phyloP scores from a whole-genome alignment of 2,329 filamentous ascomycete genomes.

The Proliferodiscus dingleyae region DNA sequence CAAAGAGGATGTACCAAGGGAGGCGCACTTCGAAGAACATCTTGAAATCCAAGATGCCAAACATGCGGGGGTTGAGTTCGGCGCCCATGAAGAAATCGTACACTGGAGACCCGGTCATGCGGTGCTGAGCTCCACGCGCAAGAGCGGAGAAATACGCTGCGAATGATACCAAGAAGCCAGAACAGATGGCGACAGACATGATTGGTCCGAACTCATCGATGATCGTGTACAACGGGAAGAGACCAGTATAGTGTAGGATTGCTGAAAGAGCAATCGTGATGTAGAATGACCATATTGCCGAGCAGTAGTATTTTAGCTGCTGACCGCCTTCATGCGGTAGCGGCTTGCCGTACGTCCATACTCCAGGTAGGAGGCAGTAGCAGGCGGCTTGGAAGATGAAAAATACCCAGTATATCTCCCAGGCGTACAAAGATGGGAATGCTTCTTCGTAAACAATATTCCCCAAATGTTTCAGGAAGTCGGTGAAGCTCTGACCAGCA shows the following conservation, averaged over 20 bases:
- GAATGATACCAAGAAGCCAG: slow-evolving; percentile 77
- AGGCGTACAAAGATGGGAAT: slow-evolving; percentile 76
- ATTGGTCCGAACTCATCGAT: slow-evolving; percentile 94
- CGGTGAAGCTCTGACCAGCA: slow-evolving; percentile 58
- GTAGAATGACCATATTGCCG: slow-evolving; percentile 82
- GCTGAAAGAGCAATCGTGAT: slow-evolving; percentile 68
- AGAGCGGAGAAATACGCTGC: slow-evolving; percentile 84
- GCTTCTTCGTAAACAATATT: slow-evolving; percentile 76
- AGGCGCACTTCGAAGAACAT: slow-evolving; percentile 95
- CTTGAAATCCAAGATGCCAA: slow-evolving; percentile 81
- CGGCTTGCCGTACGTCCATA: slow-evolving; percentile 84
- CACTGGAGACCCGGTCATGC: slow-evolving; percentile 79
- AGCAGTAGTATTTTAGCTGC: slow-evolving; percentile 93
- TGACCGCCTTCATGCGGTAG: slow-evolving; percentile 76
- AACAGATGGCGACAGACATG: slow-evolving; percentile 87
- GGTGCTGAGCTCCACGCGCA: slow-evolving; percentile 74
- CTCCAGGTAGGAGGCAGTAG: slow-evolving; percentile 82
- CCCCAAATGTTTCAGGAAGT: slow-evolving; percentile 69
- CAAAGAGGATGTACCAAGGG: slow-evolving; percentile 86
- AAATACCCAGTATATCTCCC: slow-evolving; percentile 93
- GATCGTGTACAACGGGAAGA: slow-evolving; percentile 86
- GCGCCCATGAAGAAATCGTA: slow-evolving; percentile 93
- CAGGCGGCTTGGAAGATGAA: slow-evolving; percentile 77
- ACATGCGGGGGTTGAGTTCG: slow-evolving; percentile 82
- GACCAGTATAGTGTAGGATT: slow-evolving; percentile 72